Percentiles rank a stretch among this genome's conserved stretches.
Conservation (phyloP, 1,284 basidiomycete species). For the Puccinia coronata region DNA sequence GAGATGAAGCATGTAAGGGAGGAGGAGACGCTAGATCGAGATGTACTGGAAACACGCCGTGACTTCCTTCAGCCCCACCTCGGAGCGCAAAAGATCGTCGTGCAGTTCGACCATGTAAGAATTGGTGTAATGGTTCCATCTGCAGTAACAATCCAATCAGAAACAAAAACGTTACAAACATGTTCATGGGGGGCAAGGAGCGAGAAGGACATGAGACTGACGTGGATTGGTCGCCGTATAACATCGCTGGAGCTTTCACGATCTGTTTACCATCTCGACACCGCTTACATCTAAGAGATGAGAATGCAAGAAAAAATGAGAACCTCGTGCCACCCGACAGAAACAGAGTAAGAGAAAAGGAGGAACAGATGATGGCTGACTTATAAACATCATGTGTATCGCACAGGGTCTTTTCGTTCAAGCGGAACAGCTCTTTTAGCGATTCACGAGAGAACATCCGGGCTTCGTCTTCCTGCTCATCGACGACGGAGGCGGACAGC, state of each 20-base stretch:
- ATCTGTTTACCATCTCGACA: slow-evolving; percentile 74
- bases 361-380: neutral
- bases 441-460: slow-evolving; percentile 91
- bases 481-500: slow-evolving; percentile 93
- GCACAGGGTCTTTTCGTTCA: slow-evolving; percentile 75
- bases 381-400: slow-evolving; percentile 54
- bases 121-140: slow-evolving; percentile 97
- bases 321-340: neutral
- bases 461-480: slow-evolving; percentile 93
- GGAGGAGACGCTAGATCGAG: slow-evolving; percentile 18
- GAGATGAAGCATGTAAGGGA: neutral
- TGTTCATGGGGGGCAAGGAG: neutral
- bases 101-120: slow-evolving; percentile 84
- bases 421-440: slow-evolving; percentile 85
- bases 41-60: slow-evolving; percentile 61
- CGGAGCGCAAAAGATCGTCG: slow-evolving; percentile 90
- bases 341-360: neutral
- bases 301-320: neutral
- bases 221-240: slow-evolving; percentile 98
- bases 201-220: slow-evolving; percentile 61
- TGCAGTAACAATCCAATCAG: slow-evolving; percentile 58
- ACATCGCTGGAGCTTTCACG: slow-evolving; percentile 76
- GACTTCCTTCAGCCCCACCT: slow-evolving; percentile 78
- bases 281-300: slow-evolving; percentile 63
- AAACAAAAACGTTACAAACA: neutral